Conservation (phyloP, 305 asterid species). For the Withania somnifera region DNA sequence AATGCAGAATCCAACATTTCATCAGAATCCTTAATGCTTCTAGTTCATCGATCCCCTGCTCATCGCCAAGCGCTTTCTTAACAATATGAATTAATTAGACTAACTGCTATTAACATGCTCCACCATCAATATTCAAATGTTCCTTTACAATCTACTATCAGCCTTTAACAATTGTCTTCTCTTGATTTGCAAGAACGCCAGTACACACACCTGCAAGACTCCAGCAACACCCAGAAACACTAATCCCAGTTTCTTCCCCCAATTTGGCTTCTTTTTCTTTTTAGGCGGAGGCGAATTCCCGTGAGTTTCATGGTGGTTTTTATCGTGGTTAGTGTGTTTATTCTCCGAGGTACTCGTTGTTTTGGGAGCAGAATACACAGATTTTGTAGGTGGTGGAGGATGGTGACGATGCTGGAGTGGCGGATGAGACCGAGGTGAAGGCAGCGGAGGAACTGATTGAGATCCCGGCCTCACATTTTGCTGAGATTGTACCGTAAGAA, state of each 20-base stretch:
- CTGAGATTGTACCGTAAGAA: slow-evolving; percentile 11
- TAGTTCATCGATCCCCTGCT: background rate
- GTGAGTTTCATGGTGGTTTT: background rate
- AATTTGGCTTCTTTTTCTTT: slow-evolving; percentile 17
- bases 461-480: background rate
- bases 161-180: slow-evolving; percentile 40
- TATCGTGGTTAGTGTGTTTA: background rate
- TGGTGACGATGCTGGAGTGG: slow-evolving; percentile 17
- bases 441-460: background rate
- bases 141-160: slow-evolving; percentile 17
- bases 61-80: background rate
- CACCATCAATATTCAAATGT: background rate
- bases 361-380: background rate
- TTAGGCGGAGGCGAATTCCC: slow-evolving; percentile 8
- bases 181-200: slow-evolving; percentile 46
- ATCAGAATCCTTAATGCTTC: slow-evolving; percentile 1
- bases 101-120: background rate
- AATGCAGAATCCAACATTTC: slow-evolving; percentile 19
- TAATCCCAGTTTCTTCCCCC: slow-evolving; percentile 58
- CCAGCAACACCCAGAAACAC: slow-evolving; percentile 45
- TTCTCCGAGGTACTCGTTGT: background rate
- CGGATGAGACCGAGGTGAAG: background rate
- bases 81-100: slow-evolving; percentile 4
- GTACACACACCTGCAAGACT: slow-evolving; percentile 51
- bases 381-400: slow-evolving; percentile 17